Percentiles rank a stretch among this genome's conserved stretches.
phyloP scores from a whole-genome alignment of 768 basidiomycete genomes.

The Tricholoma hemisulphureum region DNA sequence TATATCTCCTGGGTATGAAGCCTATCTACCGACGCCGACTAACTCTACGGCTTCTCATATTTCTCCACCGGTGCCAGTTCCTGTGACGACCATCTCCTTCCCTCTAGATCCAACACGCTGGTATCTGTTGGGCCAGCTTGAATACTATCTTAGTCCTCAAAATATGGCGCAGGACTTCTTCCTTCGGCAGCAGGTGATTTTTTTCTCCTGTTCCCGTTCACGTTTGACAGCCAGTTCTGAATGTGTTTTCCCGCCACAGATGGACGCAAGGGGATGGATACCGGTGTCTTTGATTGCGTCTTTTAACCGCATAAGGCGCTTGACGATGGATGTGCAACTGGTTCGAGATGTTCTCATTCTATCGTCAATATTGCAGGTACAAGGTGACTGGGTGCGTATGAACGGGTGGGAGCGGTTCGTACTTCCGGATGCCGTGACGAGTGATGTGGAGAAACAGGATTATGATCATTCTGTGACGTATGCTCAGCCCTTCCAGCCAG shows the following conservation, averaged over 20 bases:
- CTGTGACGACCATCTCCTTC: slow-evolving; percentile 47
- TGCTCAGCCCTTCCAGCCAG: not conserved
- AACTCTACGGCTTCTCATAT: slow-evolving; percentile 22
- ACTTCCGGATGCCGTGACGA: slow-evolving; percentile 58
- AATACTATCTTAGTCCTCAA: slow-evolving; percentile 89
- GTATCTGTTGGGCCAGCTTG: slow-evolving; percentile 78
- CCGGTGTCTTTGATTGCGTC: slow-evolving; percentile 77
- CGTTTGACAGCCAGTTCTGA: not conserved
- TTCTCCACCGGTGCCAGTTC: slow-evolving; percentile 43
- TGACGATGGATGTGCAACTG: slow-evolving; percentile 58
- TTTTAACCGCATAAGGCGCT: slow-evolving; percentile 76
- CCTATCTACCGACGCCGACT: slow-evolving; percentile 18
- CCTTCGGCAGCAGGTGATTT: slow-evolving; percentile 69
- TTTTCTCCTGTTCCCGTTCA: slow-evolving; percentile 7
- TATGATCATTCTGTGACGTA: slow-evolving; percentile 10
- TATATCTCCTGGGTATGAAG: slow-evolving; percentile 29
- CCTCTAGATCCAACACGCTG: slow-evolving; percentile 65
- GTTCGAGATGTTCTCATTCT: slow-evolving; percentile 69
- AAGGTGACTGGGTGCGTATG: slow-evolving; percentile 66
- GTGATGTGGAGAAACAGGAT: slow-evolving; percentile 37
- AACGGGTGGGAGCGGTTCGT: slow-evolving; percentile 62
- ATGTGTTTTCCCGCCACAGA: slow-evolving; percentile 43
- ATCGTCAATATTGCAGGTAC: slow-evolving; percentile 73
- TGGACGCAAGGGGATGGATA: slow-evolving; percentile 90
- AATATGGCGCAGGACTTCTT: slow-evolving; percentile 88